These are phyloP conservation scores for Volvariella volvacea DNA, from an alignment of 1,284 basidiomycete species.

Conservation along the genomic window DNA sequence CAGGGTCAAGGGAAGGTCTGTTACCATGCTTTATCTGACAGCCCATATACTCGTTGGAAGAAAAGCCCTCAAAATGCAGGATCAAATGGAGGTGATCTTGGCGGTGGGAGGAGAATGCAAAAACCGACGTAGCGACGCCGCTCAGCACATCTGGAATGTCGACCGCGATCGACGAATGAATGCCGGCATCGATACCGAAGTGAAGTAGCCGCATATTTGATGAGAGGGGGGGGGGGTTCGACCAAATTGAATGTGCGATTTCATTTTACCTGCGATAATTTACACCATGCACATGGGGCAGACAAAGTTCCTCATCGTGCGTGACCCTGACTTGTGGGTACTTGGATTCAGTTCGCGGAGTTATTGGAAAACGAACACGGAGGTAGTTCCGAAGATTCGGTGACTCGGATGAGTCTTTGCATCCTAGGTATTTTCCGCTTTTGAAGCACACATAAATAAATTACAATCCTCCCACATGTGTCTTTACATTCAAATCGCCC, in stretches of 20 bases:
- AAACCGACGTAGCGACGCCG: neutral
- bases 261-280: constrained; percentile 6
- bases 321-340: constrained; percentile 22
- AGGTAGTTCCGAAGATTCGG: constrained; percentile 27
- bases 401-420: constrained; percentile 14
- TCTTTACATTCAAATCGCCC: constrained; percentile 14
- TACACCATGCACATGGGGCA: neutral
- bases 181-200: neutral
- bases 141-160: neutral
- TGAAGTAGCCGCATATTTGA: neutral
- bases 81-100: neutral
- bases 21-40: no score
- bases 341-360: constrained; percentile 15
- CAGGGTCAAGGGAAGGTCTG: no score
- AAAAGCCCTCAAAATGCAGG: no score
- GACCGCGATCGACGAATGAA: constrained; percentile 1
- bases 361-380: constrained; percentile 17
- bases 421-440: constrained; percentile 23
- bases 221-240: no score
- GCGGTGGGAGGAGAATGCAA: neutral
- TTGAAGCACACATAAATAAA: constrained; percentile 23
- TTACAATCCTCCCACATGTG: constrained; percentile 23
- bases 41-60: no score
- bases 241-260: neutral
- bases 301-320: neutral